phyloP scores from a whole-genome alignment of 2,329 filamentous ascomycete genomes.

The Alternaria sp. region DNA sequence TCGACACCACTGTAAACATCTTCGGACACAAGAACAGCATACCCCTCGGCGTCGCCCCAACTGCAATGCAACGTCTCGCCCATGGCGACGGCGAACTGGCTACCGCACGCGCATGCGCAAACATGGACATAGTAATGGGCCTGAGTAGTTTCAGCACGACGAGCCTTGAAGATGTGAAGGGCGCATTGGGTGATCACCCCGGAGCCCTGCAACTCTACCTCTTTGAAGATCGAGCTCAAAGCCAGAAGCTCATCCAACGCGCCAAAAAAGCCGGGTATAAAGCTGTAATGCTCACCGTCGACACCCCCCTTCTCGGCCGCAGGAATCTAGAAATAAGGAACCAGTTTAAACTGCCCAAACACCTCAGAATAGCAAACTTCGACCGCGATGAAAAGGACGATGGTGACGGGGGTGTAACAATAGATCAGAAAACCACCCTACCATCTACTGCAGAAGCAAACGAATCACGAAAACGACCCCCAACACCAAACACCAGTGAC shows the following conservation, averaged over 20 bases:
- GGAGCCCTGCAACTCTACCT: conserved; percentile 56
- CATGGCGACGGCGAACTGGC: conserved; percentile 57
- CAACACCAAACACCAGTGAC: conserved; percentile 10
- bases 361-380: conserved; percentile 37
- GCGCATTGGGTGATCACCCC: conserved; percentile 52
- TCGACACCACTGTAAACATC: conserved; percentile 48
- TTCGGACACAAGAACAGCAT: conserved; percentile 39
- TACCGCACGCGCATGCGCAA: conserved; percentile 53
- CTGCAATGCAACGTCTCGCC: conserved; percentile 56
- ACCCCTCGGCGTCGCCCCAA: conserved; percentile 55
- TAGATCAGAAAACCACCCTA: not conserved
- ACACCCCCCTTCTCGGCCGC: conserved; percentile 36
- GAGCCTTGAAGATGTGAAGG: conserved; percentile 57
- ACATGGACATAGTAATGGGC: conserved; percentile 50
- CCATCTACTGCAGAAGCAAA: not conserved
- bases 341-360: conserved; percentile 36
- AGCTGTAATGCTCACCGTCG: conserved; percentile 39
- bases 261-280: conserved; percentile 39
- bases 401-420: not conserved
- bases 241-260: conserved; percentile 32
- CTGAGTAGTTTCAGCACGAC: conserved; percentile 53
- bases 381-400: conserved; percentile 16
- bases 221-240: conserved; percentile 40
- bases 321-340: conserved; percentile 39
- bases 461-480: conserved; percentile 6